phyloP scores from a whole-genome alignment of 78 protist genomes.

The Isochrysis galbana region DNA sequence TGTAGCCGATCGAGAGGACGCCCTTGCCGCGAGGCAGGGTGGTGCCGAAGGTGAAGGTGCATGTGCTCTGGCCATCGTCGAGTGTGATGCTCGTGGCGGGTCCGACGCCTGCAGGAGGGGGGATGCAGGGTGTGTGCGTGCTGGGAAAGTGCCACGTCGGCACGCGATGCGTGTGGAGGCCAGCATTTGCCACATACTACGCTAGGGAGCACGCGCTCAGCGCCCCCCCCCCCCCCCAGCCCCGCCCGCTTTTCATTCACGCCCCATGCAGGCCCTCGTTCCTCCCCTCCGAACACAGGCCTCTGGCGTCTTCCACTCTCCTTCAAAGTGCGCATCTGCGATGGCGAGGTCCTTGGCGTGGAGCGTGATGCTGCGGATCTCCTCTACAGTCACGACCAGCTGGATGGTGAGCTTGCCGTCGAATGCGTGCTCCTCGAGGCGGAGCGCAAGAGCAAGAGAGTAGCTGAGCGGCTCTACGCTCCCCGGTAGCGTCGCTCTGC shows the following conservation, averaged over 20 bases:
- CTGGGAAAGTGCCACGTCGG: no score
- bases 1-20: background rate
- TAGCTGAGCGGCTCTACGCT: background rate
- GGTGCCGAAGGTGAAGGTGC: background rate
- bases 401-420: background rate
- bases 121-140: no score
- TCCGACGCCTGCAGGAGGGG: no score
- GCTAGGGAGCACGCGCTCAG: no score
- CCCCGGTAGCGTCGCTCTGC: no score
- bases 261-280: no score
- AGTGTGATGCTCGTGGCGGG: background rate
- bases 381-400: background rate
- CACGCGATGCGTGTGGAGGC: no score
- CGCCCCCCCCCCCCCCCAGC: no score
- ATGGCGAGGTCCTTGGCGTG: background rate
- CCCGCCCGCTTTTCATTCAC: no score
- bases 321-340: background rate
- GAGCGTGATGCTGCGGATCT: background rate
- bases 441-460: background rate
- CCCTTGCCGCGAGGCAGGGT: background rate
- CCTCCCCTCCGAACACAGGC: no score
- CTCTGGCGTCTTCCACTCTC: no score
- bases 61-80: background rate
- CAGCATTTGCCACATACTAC: no score
- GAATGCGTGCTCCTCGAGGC: background rate